Evolutionary conservation across 257 asterid genomes (phyloP).

Genomic region (Haberlea rhodopensis): DNA sequence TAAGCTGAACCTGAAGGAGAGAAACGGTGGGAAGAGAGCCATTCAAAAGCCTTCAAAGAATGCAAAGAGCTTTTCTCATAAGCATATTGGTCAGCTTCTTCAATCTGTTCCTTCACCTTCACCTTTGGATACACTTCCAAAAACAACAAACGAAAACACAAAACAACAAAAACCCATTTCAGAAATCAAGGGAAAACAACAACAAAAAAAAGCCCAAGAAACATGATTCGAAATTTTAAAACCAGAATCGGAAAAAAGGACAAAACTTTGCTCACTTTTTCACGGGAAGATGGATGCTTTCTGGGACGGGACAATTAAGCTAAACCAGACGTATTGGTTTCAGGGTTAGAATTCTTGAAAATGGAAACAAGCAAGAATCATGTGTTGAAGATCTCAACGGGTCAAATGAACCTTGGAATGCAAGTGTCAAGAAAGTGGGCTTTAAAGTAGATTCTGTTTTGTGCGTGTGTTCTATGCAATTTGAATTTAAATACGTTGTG

Average conservation of each 20-base stretch:
- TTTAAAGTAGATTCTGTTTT: too few species aligned
- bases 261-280: slow-evolving; percentile 27
- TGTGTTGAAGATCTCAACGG: background rate
- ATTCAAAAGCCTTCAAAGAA: slow-evolving; percentile 62
- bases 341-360: background rate
- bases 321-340: background rate
- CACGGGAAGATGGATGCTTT: slow-evolving; percentile 16
- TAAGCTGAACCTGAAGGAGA: slow-evolving; percentile 57
- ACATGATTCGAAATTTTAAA: background rate
- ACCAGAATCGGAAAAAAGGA: background rate
- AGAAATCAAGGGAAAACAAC: slow-evolving; percentile 20
- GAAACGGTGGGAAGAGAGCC: slow-evolving; percentile 46
- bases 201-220: slow-evolving; percentile 10
- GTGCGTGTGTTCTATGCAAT: background rate
- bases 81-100: slow-evolving; percentile 65
- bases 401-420: background rate
- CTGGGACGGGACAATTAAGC: background rate
- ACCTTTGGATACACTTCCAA: slow-evolving; percentile 79
- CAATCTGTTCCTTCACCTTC: slow-evolving; percentile 67
- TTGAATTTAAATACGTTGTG: background rate
- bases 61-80: slow-evolving; percentile 62
- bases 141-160: too few species aligned
- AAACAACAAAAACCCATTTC: slow-evolving; percentile 30
- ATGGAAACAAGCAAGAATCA: background rate
- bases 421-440: background rate